These are phyloP conservation scores for Candida pseudofarinosa DNA, from an alignment of 805 yeast species.

Conservation along the genomic window DNA sequence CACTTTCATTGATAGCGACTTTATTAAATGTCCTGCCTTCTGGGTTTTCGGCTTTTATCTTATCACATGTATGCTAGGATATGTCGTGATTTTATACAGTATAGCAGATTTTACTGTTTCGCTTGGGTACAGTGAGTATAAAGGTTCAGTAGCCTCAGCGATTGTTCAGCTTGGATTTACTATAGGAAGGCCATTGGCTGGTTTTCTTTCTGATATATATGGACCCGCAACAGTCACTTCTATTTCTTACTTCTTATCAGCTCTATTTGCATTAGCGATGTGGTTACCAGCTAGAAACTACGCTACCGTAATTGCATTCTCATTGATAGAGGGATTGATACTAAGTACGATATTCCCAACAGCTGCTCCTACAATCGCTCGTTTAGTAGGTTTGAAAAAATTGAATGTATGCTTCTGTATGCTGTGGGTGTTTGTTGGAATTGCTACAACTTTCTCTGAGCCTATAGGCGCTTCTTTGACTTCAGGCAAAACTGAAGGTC, in stretches of 20 bases:
- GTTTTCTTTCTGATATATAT: conserved; percentile 44
- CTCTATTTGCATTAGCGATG: conserved; percentile 31
- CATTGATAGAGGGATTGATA: conserved; percentile 48
- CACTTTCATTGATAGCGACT: conserved; percentile 35
- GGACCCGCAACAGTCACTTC: conserved; percentile 49
- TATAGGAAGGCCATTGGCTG: conserved; percentile 54
- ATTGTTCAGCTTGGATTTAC: conserved; percentile 57
- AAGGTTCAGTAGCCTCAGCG: conserved; percentile 57
- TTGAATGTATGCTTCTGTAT: conserved; percentile 47
- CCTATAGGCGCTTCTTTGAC: conserved; percentile 55
- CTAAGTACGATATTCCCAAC: conserved; percentile 64
- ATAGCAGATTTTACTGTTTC: conserved; percentile 58
- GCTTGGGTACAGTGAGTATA: conserved; percentile 50
- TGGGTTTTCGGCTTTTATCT: conserved; percentile 40
- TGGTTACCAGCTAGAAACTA: conserved; percentile 50
- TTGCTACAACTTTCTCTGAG: conserved; percentile 51
- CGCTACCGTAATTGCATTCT: conserved; percentile 53
- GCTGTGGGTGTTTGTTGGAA: conserved; percentile 52
- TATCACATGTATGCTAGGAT: conserved; percentile 53
- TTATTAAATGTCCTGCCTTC: conserved; percentile 38
- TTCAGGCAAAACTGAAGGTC: conserved; percentile 24
- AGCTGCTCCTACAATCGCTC: conserved; percentile 46
- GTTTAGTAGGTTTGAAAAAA: conserved; percentile 51
- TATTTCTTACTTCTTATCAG: conserved; percentile 20
- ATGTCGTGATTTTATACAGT: conserved; percentile 55